Evolutionary conservation across 495 filamentous ascomycete genomes (phyloP).

Genomic region (Penicillium cataractarum): DNA sequence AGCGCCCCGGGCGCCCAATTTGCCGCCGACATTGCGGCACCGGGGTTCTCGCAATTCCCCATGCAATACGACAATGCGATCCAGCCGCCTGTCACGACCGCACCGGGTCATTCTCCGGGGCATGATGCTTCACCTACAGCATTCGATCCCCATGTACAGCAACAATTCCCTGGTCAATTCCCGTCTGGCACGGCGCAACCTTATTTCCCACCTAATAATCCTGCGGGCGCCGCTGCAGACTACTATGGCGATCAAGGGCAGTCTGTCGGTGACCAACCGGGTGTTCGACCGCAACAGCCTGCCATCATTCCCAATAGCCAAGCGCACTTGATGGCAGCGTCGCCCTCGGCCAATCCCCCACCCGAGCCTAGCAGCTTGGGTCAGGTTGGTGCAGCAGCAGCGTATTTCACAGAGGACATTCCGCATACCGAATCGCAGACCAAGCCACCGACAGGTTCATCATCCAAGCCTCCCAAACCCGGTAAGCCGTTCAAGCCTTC

Average conservation of each 20-base stretch:
- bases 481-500: slow-evolving; percentile 33
- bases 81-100: slow-evolving; percentile 14
- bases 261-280: slow-evolving; percentile 63
- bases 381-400: slow-evolving; percentile 53
- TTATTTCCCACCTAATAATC: slow-evolving; percentile 54
- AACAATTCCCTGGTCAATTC: slow-evolving; percentile 64
- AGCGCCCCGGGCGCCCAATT: slow-evolving; percentile 33
- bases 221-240: slow-evolving; percentile 62
- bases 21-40: slow-evolving; percentile 41
- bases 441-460: slow-evolving; percentile 22
- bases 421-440: slow-evolving; percentile 17
- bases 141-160: slow-evolving; percentile 56
- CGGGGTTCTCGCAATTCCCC: slow-evolving; percentile 51
- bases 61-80: slow-evolving; percentile 41
- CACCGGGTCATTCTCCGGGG: slow-evolving; percentile 27
- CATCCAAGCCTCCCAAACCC: slow-evolving; percentile 31
- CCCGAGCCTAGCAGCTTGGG: slow-evolving; percentile 57
- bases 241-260: slow-evolving; percentile 70
- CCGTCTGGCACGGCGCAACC: slow-evolving; percentile 47
- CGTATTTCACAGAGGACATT: slow-evolving; percentile 43
- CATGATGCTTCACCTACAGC: slow-evolving; percentile 25
- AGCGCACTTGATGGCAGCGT: slow-evolving; percentile 54
- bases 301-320: slow-evolving; percentile 55
- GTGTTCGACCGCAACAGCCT: slow-evolving; percentile 56
- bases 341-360: slow-evolving; percentile 49